A percentile compares a stretch with the other conserved stretches of the same genome.
Evolutionary conservation across 176 grass and related monocot genomes (phyloP).

Genomic region (Pontederia crassipes): DNA sequence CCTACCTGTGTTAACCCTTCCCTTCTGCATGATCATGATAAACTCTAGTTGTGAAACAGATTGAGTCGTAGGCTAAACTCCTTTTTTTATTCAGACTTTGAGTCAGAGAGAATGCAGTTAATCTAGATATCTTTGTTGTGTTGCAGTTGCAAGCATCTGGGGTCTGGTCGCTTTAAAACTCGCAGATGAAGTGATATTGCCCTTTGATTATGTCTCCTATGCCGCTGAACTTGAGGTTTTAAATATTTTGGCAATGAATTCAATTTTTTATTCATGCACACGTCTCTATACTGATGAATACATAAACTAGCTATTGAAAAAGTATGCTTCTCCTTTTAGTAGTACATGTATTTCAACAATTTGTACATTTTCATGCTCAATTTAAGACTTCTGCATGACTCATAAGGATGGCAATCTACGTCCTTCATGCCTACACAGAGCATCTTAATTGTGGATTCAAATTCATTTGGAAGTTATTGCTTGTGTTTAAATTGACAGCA

Average conservation of each 20-base stretch:
- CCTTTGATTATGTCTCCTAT: constrained; percentile 64
- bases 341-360: not conserved
- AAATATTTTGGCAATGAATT: not conserved
- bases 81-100: too few species aligned
- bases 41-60: too few species aligned
- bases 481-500: constrained; percentile 17
- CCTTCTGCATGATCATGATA: too few species aligned
- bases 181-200: constrained; percentile 63
- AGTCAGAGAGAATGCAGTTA: not conserved
- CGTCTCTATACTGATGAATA: not conserved
- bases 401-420: not conserved
- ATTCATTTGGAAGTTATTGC: not conserved
- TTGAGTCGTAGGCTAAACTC: too few species aligned
- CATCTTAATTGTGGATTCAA: not conserved
- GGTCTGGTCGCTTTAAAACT: constrained; percentile 70
- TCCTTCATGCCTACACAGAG: not conserved
- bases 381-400: not conserved
- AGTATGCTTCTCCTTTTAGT: too few species aligned
- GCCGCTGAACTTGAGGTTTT: constrained; percentile 53
- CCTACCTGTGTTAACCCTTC: too few species aligned
- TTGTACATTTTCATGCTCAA: constrained; percentile 14
- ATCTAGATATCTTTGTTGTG: not conserved
- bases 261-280: not conserved
- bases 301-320: not conserved
- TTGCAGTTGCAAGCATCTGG: constrained; percentile 74